Evolutionary conservation across 2,329 filamentous ascomycete genomes (phyloP).

Genomic region (Exophiala aquamarina): DNA sequence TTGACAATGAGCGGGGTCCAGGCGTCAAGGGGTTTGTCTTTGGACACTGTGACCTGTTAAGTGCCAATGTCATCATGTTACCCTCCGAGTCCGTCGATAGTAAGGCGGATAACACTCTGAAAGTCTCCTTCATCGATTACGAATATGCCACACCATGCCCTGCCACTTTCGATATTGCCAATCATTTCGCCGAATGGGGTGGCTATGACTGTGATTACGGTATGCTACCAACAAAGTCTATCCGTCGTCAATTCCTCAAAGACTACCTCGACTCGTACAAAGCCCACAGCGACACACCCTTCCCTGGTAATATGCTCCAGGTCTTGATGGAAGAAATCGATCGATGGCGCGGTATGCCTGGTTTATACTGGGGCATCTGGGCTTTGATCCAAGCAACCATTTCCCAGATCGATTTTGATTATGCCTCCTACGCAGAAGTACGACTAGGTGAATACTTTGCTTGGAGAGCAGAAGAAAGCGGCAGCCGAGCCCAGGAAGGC

Average conservation of each 20-base stretch:
- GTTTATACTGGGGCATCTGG: conserved; percentile 90
- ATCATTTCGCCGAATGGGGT: conserved; percentile 98
- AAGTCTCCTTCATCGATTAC: conserved; percentile 91
- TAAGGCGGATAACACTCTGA: conserved; percentile 41
- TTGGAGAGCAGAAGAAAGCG: conserved; percentile 72
- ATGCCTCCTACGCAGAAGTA: conserved; percentile 83
- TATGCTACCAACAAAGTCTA: conserved; percentile 73
- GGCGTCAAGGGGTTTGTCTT: conserved; percentile 67
- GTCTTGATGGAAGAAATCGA: conserved; percentile 80
- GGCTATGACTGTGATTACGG: conserved; percentile 93
- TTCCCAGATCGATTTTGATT: conserved; percentile 95
- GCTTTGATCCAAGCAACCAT: conserved; percentile 91
- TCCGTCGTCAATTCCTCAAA: conserved; percentile 76
- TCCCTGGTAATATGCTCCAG: conserved; percentile 53
- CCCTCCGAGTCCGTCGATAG: conserved; percentile 39
- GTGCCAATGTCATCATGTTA: conserved; percentile 90
- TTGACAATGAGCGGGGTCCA: conserved; percentile 75
- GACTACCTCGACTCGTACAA: conserved; percentile 81
- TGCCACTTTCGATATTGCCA: conserved; percentile 92
- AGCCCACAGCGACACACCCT: conserved; percentile 47
- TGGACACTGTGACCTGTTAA: conserved; percentile 68
- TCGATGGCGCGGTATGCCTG: conserved; percentile 81
- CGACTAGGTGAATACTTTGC: conserved; percentile 89
- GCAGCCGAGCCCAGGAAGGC: conserved; percentile 54
- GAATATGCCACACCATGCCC: conserved; percentile 95